Evolutionary conservation across 306 rosid genomes (phyloP).

Genomic region (Albizia julibrissin): DNA sequence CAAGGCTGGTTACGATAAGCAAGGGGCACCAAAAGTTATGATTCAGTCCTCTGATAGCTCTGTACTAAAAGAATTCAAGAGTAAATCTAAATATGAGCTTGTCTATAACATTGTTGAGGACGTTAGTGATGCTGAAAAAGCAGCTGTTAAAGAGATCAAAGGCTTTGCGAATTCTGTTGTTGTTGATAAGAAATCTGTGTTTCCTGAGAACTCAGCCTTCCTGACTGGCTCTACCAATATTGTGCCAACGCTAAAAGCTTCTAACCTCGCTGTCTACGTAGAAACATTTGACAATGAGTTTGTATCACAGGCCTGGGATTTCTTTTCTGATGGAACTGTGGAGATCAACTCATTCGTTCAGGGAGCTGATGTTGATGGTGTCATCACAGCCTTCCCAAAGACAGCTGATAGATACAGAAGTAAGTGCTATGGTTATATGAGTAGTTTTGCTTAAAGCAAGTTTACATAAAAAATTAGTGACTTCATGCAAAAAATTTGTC

Average conservation of each 20-base stretch:
- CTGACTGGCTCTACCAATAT: conserved; percentile 33
- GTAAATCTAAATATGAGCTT: conserved; percentile 52
- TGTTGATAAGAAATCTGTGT: conserved; percentile 55
- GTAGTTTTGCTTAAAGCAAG: neutral
- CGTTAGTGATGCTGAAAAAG: conserved; percentile 42
- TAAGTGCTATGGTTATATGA: conserved; percentile 38
- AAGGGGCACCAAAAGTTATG: conserved; percentile 52
- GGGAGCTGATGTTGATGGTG: conserved; percentile 49
- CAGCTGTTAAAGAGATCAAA: conserved; percentile 60
- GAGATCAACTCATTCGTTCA: conserved; percentile 72
- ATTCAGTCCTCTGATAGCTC: conserved; percentile 76
- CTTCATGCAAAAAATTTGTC: neutral
- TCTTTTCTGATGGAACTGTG: conserved; percentile 72
- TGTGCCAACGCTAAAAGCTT: conserved; percentile 47
- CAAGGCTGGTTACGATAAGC: conserved; percentile 61
- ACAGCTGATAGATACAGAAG: conserved; percentile 86
- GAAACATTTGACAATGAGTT: conserved; percentile 84
- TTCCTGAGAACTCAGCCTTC: conserved; percentile 30
- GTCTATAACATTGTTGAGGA: conserved; percentile 65
- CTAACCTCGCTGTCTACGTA: conserved; percentile 61
- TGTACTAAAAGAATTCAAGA: conserved; percentile 60
- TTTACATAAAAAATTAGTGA: neutral
- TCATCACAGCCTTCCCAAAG: conserved; percentile 78
- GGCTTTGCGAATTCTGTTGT: conserved; percentile 70
- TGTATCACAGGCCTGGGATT: conserved; percentile 86